Evolutionary conservation across 345 rosid species (phyloP).

Genomic region (Cardamine chenopodiifolia): DNA sequence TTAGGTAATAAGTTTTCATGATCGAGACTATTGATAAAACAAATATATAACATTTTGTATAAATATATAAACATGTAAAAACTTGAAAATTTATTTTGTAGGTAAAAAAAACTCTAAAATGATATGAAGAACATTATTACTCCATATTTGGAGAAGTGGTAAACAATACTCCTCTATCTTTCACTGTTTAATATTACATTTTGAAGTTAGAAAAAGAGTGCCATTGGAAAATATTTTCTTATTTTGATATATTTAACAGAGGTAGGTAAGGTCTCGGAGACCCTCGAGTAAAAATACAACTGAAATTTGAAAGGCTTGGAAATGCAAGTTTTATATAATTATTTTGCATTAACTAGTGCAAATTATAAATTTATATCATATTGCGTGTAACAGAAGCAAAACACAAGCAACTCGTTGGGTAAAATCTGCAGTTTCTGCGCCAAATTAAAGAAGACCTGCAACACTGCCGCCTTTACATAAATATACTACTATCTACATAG

Average conservation of each 20-base stretch:
- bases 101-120: not conserved
- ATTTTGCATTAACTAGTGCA: not conserved
- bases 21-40: not conserved
- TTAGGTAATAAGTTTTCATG: not conserved
- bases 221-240: not conserved
- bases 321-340: not conserved
- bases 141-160: not conserved
- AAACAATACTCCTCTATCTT: not conserved
- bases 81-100: not conserved
- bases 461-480: slow-evolving; percentile 42
- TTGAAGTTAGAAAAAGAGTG: not conserved
- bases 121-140: not conserved
- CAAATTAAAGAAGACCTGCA: slow-evolving; percentile 44
- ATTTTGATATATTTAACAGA: not conserved
- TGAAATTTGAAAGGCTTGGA: not conserved
- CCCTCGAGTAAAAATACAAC: not conserved
- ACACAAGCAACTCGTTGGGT: slow-evolving; percentile 40
- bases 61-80: not conserved
- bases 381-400: slow-evolving; percentile 41
- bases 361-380: not conserved
- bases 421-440: slow-evolving; percentile 43
- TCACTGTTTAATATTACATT: not conserved
- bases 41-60: not conserved
- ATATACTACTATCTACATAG: slow-evolving; percentile 18
- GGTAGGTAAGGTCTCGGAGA: not conserved